These are phyloP conservation scores for Phytophthora syringae DNA, from an alignment of 352 stramenopile species.

Conservation along the genomic window DNA sequence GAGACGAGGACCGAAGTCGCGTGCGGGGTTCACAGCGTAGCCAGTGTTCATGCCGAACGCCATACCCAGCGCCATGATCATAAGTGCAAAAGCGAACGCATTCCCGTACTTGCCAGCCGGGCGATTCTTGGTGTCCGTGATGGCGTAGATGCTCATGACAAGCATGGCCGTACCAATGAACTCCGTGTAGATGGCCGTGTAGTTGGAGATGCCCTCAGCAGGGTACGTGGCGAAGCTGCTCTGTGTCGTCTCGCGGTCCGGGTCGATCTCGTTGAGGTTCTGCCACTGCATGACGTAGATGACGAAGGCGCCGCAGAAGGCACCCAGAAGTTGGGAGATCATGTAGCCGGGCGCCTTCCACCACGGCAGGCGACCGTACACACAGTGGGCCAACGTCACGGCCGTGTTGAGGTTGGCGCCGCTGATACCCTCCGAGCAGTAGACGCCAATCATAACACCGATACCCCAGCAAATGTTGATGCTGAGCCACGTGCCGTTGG, in stretches of 20 bases:
- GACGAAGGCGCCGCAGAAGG: no score
- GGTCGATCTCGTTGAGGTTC: constrained; percentile 50
- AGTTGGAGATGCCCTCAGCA: constrained; percentile 15
- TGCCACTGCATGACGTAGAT: constrained; percentile 59
- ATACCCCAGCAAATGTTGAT: no score
- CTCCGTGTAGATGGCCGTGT: no score
- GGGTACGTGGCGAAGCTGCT: constrained; percentile 56
- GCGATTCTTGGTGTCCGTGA: constrained; percentile 52
- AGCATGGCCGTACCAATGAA: constrained; percentile 60
- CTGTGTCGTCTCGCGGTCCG: constrained; percentile 42
- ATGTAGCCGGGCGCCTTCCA: no score
- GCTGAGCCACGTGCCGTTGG: no score
- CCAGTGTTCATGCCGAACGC: constrained; percentile 57
- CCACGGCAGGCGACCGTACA: constrained; percentile 49
- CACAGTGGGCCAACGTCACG: constrained; percentile 49
- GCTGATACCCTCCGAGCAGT: no score
- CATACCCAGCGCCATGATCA: constrained; percentile 66
- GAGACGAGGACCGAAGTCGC: constrained; percentile 56
- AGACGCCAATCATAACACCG: constrained; percentile 64
- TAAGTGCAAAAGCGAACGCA: constrained; percentile 47
- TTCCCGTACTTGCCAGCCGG: constrained; percentile 40
- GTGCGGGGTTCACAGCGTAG: constrained; percentile 58
- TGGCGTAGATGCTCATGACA: constrained; percentile 52
- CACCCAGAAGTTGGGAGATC: no score
- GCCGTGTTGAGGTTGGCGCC: constrained; percentile 63